Evolutionary conservation across 371 early-diverging fungal species (phyloP), one percentile per base, ranked within the genome.

Genomic region (Apophysomyces trapeziformis): DNA sequence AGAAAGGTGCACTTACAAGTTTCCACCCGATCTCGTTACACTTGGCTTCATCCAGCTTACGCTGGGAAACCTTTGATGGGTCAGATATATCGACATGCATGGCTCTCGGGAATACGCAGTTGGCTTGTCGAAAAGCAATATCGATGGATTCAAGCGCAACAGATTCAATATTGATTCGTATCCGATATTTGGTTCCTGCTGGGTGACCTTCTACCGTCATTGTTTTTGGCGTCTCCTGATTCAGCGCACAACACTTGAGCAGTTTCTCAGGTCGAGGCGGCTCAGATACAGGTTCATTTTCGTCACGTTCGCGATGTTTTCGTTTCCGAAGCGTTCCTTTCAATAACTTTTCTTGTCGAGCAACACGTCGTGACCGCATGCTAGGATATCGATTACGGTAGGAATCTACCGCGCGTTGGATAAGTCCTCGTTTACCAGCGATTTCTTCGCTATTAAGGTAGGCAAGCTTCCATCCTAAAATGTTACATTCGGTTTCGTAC

Each of bases 391-490:
- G 87, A 64, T 96, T 93, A 58, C 98, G 87, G 71, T 93, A 98
- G 39, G 91, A 92, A 74, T 98, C 98, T 0, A 98, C 99, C 2
- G 97, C 97, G 0, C 98, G 84, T 74, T 98, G 99, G 58, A 98
- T 87, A 50, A 97, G 79, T 2, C 99, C 99, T 57, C 97, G 89
- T 57, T 94, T 92, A 7, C 92, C 96, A 50, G 90, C 85, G 39
- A 96, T 87, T 50, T 93, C 85, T 35, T 86, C 86, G 26, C 86
- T 89, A 73, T 98, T 98, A 12, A 96, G 75, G 68, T 88, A 94
- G 13, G 93, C 89, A 62, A 95, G 93, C 21, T 89, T 85, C 94
- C 95, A 96, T 5, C 95, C 96, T 7, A 95, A 74, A 35, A 71
- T 73, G 65, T 96, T 96, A 71, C 92, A 93, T 60, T 89, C 89